A percentile compares a stretch with the other conserved stretches of the same genome.
These are phyloP conservation scores for Adansonia grandidieri DNA, from an alignment of 441 rosid genomes.

Conservation along the genomic window DNA sequence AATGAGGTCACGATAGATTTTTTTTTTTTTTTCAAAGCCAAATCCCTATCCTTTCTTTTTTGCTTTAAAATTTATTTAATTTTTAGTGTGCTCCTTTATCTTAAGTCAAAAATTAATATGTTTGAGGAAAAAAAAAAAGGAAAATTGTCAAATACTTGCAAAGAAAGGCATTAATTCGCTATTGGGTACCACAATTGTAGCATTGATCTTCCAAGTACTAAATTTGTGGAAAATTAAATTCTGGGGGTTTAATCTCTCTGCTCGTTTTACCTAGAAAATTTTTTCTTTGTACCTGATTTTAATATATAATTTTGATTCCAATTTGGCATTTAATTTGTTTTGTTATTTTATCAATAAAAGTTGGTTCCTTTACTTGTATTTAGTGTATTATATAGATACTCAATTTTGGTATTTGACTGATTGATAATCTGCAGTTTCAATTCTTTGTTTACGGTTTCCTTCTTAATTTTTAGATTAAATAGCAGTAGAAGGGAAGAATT, in stretches of 20 bases:
- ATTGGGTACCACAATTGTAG: conserved; percentile 90
- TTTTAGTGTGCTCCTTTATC: neutral
- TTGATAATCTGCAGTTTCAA: neutral
- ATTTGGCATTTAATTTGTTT: neutral
- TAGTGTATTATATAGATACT: neutral
- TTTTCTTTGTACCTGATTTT: neutral
- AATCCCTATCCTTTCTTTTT: neutral
- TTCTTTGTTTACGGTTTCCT: neutral
- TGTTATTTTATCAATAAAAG: neutral
- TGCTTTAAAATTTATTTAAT: neutral
- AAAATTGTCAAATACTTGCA: conserved; percentile 41
- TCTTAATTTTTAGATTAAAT: neutral
- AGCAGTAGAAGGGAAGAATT: neutral
- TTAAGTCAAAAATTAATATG: neutral
- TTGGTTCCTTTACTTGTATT: neutral
- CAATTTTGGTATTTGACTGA: neutral
- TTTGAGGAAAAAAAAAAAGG: neutral
- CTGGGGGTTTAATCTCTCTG: neutral
- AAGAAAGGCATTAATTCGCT: conserved; percentile 73
- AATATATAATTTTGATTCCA: neutral
- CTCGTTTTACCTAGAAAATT: neutral
- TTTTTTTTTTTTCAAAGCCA: no score
- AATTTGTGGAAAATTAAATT: neutral
- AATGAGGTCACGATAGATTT: neutral
- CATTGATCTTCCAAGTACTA: conserved; percentile 76